A percentile compares a stretch with the other conserved stretches of the same genome.
These are phyloP conservation scores for Phtheirospermum japonicum DNA, from an alignment of 257 asterid species.

Conservation along the genomic window DNA sequence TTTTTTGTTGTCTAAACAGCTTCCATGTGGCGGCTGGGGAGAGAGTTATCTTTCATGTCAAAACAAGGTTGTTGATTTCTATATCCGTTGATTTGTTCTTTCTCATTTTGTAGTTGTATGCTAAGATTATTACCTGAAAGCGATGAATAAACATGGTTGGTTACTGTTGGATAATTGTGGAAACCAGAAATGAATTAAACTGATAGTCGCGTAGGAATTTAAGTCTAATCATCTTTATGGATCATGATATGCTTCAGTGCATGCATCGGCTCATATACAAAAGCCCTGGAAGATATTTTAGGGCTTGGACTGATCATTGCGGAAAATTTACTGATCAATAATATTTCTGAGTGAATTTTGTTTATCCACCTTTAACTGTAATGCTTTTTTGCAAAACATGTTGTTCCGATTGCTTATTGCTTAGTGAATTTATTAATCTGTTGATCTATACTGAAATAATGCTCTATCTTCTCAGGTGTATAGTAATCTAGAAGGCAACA, in stretches of 20 bases:
- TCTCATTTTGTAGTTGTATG: conserved; percentile 18
- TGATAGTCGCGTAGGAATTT: conserved; percentile 3
- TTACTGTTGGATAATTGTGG: background rate
- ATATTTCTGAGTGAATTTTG: background rate
- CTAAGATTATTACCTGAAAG: background rate
- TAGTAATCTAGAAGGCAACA: conserved; percentile 75
- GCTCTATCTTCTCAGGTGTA: conserved; percentile 57
- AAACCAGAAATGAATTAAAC: conserved; percentile 2
- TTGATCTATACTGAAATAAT: conserved; percentile 18
- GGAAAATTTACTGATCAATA: background rate
- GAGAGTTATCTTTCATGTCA: conserved; percentile 95
- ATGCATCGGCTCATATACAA: background rate
- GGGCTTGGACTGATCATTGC: conserved; percentile 1
- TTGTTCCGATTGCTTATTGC: conserved; percentile 5
- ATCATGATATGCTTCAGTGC: conserved; percentile 2
- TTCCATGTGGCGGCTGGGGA: conserved; percentile 97
- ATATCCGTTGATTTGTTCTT: background rate
- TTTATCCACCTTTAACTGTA: background rate
- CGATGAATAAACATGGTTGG: conserved; percentile 4
- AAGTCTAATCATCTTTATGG: conserved; percentile 6
- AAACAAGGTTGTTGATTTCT: conserved; percentile 59
- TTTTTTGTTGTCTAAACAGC: conserved; percentile 83
- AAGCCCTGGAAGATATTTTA: background rate
- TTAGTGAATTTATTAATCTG: background rate
- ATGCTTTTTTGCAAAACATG: background rate